phyloP scores from a whole-genome alignment of 208 protist genomes.

The Vickermania ingenoplastis region DNA sequence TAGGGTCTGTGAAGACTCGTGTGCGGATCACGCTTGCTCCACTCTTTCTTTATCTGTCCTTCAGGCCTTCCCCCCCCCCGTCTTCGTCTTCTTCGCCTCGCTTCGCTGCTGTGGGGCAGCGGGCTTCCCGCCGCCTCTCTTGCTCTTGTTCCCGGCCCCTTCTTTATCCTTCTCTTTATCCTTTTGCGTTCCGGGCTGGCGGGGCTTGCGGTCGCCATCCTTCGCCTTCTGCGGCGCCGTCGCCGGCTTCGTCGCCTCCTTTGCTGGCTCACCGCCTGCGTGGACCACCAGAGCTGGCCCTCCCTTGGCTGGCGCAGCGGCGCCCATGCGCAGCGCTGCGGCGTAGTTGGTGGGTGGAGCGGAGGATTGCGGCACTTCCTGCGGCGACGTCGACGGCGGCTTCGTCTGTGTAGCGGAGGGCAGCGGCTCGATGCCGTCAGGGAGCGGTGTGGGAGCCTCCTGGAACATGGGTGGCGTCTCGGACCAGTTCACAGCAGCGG shows the following conservation, averaged over 20 bases:
- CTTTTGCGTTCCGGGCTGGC: no score
- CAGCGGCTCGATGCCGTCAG: neutral
- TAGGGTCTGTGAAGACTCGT: no score
- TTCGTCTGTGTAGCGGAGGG: neutral
- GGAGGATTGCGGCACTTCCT: constrained; percentile 3
- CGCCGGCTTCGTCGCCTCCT: constrained; percentile 20
- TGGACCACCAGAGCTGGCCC: neutral
- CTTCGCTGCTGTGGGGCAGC: no score
- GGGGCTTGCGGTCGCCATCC: no score
- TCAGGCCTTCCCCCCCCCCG: no score
- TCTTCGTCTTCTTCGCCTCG: no score
- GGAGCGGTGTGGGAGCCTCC: neutral
- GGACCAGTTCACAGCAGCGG: neutral
- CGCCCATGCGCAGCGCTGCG: neutral
- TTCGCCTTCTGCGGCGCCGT: constrained; percentile 36
- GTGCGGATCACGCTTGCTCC: no score
- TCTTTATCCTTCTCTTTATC: no score
- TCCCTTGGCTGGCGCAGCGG: neutral
- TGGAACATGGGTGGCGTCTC: neutral
- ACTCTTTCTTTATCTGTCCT: no score
- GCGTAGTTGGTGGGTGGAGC: neutral
- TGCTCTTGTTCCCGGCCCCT: no score
- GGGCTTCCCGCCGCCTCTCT: no score
- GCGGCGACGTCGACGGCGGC: constrained; percentile 1
- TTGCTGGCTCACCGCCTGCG: neutral